Evolutionary conservation across 805 yeast genomes (phyloP).

Genomic region (Starmerella bombicola): DNA sequence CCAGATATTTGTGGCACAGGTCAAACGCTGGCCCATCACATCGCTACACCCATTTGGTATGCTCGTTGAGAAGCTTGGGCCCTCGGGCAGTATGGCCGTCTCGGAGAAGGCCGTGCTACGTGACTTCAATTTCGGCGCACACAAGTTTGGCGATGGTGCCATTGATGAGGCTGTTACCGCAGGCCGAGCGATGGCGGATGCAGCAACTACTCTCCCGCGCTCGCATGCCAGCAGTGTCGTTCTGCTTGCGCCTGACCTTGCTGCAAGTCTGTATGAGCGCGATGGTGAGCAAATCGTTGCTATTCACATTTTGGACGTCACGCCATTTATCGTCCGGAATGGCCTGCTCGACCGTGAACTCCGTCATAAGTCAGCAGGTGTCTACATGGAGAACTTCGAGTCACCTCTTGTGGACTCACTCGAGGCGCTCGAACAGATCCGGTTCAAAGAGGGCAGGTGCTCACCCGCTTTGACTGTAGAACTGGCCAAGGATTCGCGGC

Average conservation of each 20-base stretch:
- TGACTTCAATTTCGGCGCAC: conserved; percentile 39
- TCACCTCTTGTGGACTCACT: conserved; percentile 40
- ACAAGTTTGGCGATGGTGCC: conserved; percentile 34
- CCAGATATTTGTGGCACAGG: conserved; percentile 81
- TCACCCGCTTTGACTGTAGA: conserved; percentile 64
- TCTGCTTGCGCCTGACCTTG: conserved; percentile 13
- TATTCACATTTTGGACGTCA: conserved; percentile 71
- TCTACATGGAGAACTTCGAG: conserved; percentile 64
- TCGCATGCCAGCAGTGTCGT: neutral
- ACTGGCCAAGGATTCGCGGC: conserved; percentile 63
- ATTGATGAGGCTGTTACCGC: conserved; percentile 32
- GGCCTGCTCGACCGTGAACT: conserved; percentile 76
- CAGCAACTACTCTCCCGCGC: conserved; percentile 2
- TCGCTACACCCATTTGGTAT: conserved; percentile 97
- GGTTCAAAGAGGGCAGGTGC: conserved; percentile 44
- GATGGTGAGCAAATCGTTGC: conserved; percentile 59
- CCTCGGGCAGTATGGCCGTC: conserved; percentile 58
- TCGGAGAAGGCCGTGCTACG: conserved; percentile 82
- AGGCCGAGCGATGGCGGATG: conserved; percentile 12
- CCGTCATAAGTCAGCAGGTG: conserved; percentile 80
- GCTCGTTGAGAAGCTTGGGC: conserved; percentile 73
- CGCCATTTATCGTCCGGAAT: conserved; percentile 59
- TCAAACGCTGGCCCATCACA: conserved; percentile 98
- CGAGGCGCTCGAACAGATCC: conserved; percentile 28
- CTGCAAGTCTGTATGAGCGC: conserved; percentile 6